phyloP scores from a whole-genome alignment of 768 basidiomycete species.

The Tulasnella sp. region DNA sequence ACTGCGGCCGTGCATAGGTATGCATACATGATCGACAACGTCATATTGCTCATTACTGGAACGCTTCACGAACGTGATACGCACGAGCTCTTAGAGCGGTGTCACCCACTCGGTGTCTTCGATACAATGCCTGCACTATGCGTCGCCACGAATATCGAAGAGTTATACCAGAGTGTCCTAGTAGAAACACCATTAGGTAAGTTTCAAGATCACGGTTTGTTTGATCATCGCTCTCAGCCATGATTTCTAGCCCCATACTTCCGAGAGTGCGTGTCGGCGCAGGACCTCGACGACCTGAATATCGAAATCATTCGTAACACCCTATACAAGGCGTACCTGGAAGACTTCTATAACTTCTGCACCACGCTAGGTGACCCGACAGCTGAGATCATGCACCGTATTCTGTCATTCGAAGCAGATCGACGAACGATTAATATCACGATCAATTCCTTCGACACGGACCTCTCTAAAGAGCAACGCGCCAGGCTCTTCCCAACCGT shows the following conservation, averaged over 20 bases:
- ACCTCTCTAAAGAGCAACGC: slow-evolving; percentile 88
- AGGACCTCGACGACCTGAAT: slow-evolving; percentile 95
- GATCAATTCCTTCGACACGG: slow-evolving; percentile 96
- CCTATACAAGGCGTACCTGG: slow-evolving; percentile 96
- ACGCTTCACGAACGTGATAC: slow-evolving; percentile 96
- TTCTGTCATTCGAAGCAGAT: slow-evolving; percentile 94
- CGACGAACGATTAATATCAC: slow-evolving; percentile 96
- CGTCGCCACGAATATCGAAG: slow-evolving; percentile 97
- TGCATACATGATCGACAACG: slow-evolving; percentile 99
- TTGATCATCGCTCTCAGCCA: background rate
- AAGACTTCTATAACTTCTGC: slow-evolving; percentile 88
- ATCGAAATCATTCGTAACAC: slow-evolving; percentile 99
- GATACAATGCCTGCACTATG: slow-evolving; percentile 99
- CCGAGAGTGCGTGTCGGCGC: slow-evolving; percentile 86
- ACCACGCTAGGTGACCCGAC: slow-evolving; percentile 74
- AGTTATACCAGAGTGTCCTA: slow-evolving; percentile 90
- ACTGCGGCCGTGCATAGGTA: slow-evolving; percentile 49
- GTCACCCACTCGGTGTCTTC: slow-evolving; percentile 93
- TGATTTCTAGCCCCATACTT: slow-evolving; percentile 73
- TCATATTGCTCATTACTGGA: slow-evolving; percentile 92
- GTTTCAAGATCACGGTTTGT: slow-evolving; percentile 24
- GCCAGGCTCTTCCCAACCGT: slow-evolving; percentile 90
- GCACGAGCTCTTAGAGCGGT: slow-evolving; percentile 89
- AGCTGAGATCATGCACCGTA: slow-evolving; percentile 80
- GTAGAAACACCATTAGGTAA: slow-evolving; percentile 95